Base-by-base conservation (phyloP, 1,284 basidiomycete species). In the Marasmius oreades region DNA sequence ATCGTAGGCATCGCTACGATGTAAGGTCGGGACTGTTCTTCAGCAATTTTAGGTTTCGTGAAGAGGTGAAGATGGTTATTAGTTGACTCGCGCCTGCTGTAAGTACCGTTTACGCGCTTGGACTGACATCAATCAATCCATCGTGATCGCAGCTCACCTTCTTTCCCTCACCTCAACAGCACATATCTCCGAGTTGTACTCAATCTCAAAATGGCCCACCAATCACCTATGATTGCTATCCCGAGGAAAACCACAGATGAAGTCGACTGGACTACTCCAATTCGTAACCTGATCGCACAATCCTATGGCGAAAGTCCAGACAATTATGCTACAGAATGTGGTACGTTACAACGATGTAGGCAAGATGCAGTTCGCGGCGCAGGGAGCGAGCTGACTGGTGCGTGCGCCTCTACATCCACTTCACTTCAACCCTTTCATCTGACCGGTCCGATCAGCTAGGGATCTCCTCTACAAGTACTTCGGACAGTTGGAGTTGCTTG, bases 401-500 rank as follows among this genome's bases (percentile, higher is more conserved):
- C 59, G 82, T 31, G 28, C 52, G 20, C 24, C 39, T 16, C 48
- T 66, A 51, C 59, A 55, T 16, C 37, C 42, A 18, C 5, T 12
- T 57, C 26, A 51, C n/a, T 46, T n/a, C n/a, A n/a, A 18, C 51
- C 33, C 31, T 26, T 50, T 47, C n/a, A 24, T 69, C 20, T 11
- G 34, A 28, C 26, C 6, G 1, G 12, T 3, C 1, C 24, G 10
- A 16, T 16, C 31, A 85, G 95, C 88, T 20, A 82, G 96, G 45
- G 97, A 99, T 73, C 78, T 99, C 23, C 79, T 99, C 48, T 98
- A 96, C 86, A 98, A 97, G 73, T 99, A 99, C 79, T 99, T 99
- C 76, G 96, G 97, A 44, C 96, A 99, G 73, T 88, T 99, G 36
- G 97, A 99, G 69, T 84, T 99, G 28, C 86, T 99, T 37, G 97